Base-by-base conservation (phyloP, 208 protist genomes). In the Jaenimonas drosophilae region DNA sequence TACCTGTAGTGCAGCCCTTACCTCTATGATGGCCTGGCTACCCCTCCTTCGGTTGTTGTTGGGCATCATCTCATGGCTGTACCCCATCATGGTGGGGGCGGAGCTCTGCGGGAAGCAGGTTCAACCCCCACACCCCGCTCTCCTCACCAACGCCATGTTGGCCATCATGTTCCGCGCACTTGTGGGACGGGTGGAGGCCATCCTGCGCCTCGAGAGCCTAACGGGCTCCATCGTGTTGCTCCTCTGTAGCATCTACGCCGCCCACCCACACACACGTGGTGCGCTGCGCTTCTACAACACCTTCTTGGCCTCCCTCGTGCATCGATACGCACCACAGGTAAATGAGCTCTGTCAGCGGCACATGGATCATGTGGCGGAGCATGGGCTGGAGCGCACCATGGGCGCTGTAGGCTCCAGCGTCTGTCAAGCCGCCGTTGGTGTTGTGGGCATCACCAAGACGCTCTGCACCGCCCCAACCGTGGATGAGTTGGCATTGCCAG, bases 161-260 rank as follows among this genome's bases (percentile, higher is more conserved):
- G 67, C 74, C 16, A 59, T 91, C 44, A 71, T 91, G 38, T 71
- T 91, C 47, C 36, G 63, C 12, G 84, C 74, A 69, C 32, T 82
- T 11, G 43, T 85, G 24, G 70, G 82, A 39, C 39, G 84, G 19
- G 56, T 56, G 1, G 82, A 87, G 41, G 49, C 44, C 1, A 16
- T 80, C 7, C 54, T 91, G 14, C 59, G n/a, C n/a, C n/a, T n/a
- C n/a, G n/a, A n/a, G n/a, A n/a, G n/a, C n/a, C n/a, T n/a, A n/a
- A n/a, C n/a, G n/a, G n/a, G n/a, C n/a, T n/a, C n/a, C n/a, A n/a
- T n/a, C n/a, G n/a, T n/a, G n/a, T n/a, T n/a, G n/a, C n/a, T 87
- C 28, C 52, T 74, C 11, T 29, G 84, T 0, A 66, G 62, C 7
- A 31, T 87, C 14, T 91, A 87, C 54, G 57, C 84, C 24, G 44